A percentile compares a stretch with the other conserved stretches of the same genome.
Conservation (phyloP, 2,329 filamentous ascomycete species). For the Calonectria leucothoes region DNA sequence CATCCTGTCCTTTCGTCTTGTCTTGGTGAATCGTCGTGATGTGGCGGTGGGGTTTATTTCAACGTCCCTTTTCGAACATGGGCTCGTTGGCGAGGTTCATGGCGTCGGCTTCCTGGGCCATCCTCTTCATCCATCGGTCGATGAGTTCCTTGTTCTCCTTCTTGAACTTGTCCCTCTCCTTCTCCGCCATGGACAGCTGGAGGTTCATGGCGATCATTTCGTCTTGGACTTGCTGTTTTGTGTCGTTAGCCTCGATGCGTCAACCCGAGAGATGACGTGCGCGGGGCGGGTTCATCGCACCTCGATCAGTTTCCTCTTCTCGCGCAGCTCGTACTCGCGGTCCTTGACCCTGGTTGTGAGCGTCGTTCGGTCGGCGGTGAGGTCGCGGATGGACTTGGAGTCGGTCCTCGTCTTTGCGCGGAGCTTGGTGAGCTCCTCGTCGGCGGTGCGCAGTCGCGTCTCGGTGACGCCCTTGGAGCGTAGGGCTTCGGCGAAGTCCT, state of each 20-base stretch:
- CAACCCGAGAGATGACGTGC: neutral
- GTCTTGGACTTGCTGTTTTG: slow-evolving; percentile 81
- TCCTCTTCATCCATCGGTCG: slow-evolving; percentile 90
- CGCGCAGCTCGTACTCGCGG: slow-evolving; percentile 84
- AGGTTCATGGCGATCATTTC: slow-evolving; percentile 90
- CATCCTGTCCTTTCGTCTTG: slow-evolving; percentile 2
- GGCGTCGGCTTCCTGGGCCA: slow-evolving; percentile 85
- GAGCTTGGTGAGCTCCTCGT: slow-evolving; percentile 73
- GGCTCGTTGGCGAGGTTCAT: slow-evolving; percentile 79
- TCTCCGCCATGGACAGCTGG: slow-evolving; percentile 87
- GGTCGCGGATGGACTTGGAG: slow-evolving; percentile 66
- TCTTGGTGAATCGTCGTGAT: neutral
- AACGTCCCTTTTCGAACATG: slow-evolving; percentile 45
- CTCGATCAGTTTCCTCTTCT: slow-evolving; percentile 86
- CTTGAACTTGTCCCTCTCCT: slow-evolving; percentile 77
- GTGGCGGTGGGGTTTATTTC: slow-evolving; percentile 25
- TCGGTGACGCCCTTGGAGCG: slow-evolving; percentile 78
- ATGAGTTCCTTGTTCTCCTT: slow-evolving; percentile 90
- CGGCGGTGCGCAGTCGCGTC: slow-evolving; percentile 69
- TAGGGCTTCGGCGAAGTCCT: slow-evolving; percentile 82
- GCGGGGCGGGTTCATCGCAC: slow-evolving; percentile 50
- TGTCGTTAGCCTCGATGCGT: slow-evolving; percentile 22
- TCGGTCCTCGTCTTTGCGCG: slow-evolving; percentile 71
- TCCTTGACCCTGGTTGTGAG: slow-evolving; percentile 79
- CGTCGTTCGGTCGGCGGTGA: slow-evolving; percentile 71